Evolutionary conservation across 768 basidiomycete species (phyloP), one percentile per base, ranked within the genome.

Genomic region (Boletus pseudo-olivaceus): DNA sequence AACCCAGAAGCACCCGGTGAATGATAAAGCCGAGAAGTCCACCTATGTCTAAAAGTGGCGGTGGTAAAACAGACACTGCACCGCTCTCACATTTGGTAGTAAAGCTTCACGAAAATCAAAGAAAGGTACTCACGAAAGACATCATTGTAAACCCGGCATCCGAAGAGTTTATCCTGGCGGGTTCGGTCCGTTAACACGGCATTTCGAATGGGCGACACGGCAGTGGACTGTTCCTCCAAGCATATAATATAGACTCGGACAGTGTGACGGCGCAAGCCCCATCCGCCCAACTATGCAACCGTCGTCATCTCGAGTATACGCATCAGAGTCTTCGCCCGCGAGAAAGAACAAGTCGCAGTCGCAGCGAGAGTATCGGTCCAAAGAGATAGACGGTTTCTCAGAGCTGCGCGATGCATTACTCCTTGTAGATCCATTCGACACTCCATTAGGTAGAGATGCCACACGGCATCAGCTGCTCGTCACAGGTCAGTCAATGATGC

Each of bases 341-440:
- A 67, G n/a, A 49, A 66, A 65, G 40, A 62, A 55, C 45, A 65
- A 67, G 41, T 47, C 48, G 23, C 65, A 62, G 51, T 67, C 67
- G 5, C 68, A 71, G 23, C 55, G 67, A 49, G 63, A 58, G 27
- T 69, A 71, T 30, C 67, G 67, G 17, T 62, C 58, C 45, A 68
- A 68, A 51, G 67, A 71, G 51, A 61, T 60, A 15, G 65, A 65
- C 43, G 65, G 69, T 26, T 71, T 69, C 59, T 51, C 58, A n/a
- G 69, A 71, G 32, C 63, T 69, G 17, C 65, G 65, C 40, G 53
- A 61, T 7, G 60, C 65, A 15, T 29, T 68, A 7, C 60, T 62
- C 41, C 51, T 67, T 3, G 57, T 69, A 19, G 60, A 64, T 53
- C 66, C 66, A 17, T 58, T 62, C 37, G 66, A 58, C 7, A 47